Evolutionary conservation across 1,284 basidiomycete species (phyloP), one percentile per base, ranked within the genome.

Genomic region (Peniophora sp.): DNA sequence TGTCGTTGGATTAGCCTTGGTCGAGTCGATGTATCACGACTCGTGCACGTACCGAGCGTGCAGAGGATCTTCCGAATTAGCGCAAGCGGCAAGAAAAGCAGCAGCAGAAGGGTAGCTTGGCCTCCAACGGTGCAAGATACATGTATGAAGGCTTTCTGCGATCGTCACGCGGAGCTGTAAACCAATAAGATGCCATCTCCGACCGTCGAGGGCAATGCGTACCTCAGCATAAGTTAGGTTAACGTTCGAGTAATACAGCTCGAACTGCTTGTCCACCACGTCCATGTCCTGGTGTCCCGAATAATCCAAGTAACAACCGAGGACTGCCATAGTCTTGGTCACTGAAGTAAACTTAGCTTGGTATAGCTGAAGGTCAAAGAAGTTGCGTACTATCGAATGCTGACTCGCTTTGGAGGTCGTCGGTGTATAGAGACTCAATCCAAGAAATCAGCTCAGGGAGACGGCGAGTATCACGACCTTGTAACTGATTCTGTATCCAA

Each of bases 221-320:
- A 89, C 91, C 69, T 95, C 92, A 23, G 88, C 89, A 65, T 92
- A 95, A 43, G 82, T 81, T 12, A 89, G 91, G 58, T 85, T 79
- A 22, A 88, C 77, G 57, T 89, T 88, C 25, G 81, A 75, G 61
- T 94, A 84, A 59, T 91, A 81, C 35, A 88, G 60, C 45, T 83
- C 73, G 52, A 85, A 73, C 63, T 90, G 90, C 59, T 79, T 76
- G 51, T 85, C 78, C 14, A 83, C 72, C 66, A 81, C 72, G 2
- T 84, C 72, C 41, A 80, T 77, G 63, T 92, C 90, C 47, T 79
- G 77, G 17, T 76, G 61, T 14, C 80, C 81, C 25, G 81, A 69
- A 50, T 70, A 70, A 47, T 85, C 82, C 50, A 83, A 73, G 48
- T 88, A 61, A 44, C 78, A 75, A 14, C 77, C 75, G 53, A 86